A percentile compares a stretch with the other conserved stretches of the same genome.
Evolutionary conservation across 495 filamentous ascomycete species (phyloP).

Genomic region (Penicillium ucsense): DNA sequence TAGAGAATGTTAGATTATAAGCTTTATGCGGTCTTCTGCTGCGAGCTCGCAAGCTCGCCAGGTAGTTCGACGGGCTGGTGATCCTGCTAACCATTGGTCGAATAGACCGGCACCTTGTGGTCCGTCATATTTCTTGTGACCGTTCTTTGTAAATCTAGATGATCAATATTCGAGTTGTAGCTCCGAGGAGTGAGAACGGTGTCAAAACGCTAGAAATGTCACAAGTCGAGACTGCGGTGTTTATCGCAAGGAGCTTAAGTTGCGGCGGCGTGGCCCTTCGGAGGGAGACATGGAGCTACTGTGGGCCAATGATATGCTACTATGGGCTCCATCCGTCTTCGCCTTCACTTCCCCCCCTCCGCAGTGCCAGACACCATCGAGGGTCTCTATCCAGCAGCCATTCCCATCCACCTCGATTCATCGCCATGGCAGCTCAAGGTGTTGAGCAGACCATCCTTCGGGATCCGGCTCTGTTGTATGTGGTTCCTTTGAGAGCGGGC

Average conservation of each 20-base stretch:
- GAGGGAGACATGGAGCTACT: conserved; percentile 25
- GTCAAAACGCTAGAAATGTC: not conserved
- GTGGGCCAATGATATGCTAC: conserved; percentile 21
- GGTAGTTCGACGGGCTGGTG: conserved; percentile 1
- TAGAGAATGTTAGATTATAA: not conserved
- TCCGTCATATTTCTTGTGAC: conserved; percentile 21
- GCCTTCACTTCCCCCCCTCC: conserved; percentile 3
- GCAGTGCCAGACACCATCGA: conserved; percentile 1
- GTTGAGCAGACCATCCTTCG: conserved; percentile 90
- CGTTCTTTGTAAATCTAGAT: not conserved
- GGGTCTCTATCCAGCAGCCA: not conserved
- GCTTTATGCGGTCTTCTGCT: too few species aligned
- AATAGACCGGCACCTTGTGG: conserved; percentile 38
- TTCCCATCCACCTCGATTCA: conserved; percentile 40
- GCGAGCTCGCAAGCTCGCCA: too few species aligned
- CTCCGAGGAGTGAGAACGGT: too few species aligned
- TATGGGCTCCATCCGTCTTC: conserved; percentile 11
- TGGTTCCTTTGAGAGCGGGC: conserved; percentile 1
- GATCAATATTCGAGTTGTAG: too few species aligned
- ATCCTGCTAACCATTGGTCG: conserved; percentile 33
- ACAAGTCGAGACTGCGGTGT: conserved; percentile 7
- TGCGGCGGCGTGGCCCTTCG: conserved; percentile 40
- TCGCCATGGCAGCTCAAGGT: conserved; percentile 69
- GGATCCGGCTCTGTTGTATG: conserved; percentile 96
- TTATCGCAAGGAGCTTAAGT: conserved; percentile 19